These are phyloP conservation scores for Whalleya microplaca DNA, from an alignment of 2,329 filamentous ascomycete species.

Conservation along the genomic window DNA sequence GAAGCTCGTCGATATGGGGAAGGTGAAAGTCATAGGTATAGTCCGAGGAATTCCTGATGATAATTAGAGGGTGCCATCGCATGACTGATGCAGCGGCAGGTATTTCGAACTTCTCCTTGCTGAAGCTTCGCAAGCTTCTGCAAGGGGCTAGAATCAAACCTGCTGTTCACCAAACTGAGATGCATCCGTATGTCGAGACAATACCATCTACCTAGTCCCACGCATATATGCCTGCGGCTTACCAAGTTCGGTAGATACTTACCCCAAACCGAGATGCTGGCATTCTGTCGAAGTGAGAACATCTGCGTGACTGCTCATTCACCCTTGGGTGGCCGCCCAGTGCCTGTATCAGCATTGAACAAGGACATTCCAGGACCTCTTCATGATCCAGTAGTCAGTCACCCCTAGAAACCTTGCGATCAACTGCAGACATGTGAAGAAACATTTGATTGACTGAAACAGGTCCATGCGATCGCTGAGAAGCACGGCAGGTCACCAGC, in stretches of 20 bases:
- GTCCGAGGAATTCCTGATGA: neutral
- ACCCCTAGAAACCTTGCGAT: neutral
- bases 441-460: conserved; percentile 10
- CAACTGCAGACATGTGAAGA: neutral
- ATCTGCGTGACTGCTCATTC: conserved; percentile 20
- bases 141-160: conserved; percentile 11
- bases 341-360: conserved; percentile 8
- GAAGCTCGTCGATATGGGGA: conserved; percentile 16
- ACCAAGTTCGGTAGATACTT: conserved; percentile 11
- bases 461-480: conserved; percentile 3
- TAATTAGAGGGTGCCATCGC: neutral
- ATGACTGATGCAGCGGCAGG: conserved; percentile 9
- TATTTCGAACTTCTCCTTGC: conserved; percentile 19
- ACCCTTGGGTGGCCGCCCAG: conserved; percentile 18
- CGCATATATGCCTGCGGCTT: neutral
- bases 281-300: conserved; percentile 11
- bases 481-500: neutral
- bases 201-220: too few species aligned
- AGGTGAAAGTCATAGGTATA: conserved; percentile 16
- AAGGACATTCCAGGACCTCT: conserved; percentile 9
- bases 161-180: conserved; percentile 20
- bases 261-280: conserved; percentile 17
- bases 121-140: conserved; percentile 14
- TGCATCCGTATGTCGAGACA: conserved; percentile 15
- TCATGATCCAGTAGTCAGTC: conserved; percentile 15